A percentile compares a stretch with the other conserved stretches of the same genome.
Evolutionary conservation across 345 rosid genomes (phyloP).

Genomic region (Turnera subulata): DNA sequence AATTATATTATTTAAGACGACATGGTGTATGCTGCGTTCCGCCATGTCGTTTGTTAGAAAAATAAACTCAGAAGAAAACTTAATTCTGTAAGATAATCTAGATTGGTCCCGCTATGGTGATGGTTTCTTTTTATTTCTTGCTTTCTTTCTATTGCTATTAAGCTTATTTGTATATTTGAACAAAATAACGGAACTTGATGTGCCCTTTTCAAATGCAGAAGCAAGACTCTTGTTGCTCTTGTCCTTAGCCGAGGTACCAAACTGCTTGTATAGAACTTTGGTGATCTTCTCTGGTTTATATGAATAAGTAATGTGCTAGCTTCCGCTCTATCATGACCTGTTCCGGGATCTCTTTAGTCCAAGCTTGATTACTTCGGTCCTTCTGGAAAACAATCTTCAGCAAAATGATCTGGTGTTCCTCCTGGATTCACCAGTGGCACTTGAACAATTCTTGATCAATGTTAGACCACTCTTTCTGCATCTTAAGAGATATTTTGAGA

Average conservation of each 20-base stretch:
- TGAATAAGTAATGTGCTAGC: conserved; percentile 29
- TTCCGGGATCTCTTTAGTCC: conserved; percentile 57
- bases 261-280: conserved; percentile 1
- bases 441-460: conserved; percentile 39
- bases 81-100: too few relatives aligned
- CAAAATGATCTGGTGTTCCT: conserved; percentile 36
- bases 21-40: too few relatives aligned
- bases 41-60: too few relatives aligned
- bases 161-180: too few relatives aligned
- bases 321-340: conserved; percentile 61
- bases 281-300: not conserved
- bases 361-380: conserved; percentile 64
- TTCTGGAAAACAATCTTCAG: conserved; percentile 32
- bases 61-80: too few relatives aligned
- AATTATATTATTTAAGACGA: too few relatives aligned
- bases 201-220: conserved; percentile 38
- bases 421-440: conserved; percentile 36
- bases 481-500: conserved; percentile 49
- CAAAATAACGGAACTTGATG: too few relatives aligned
- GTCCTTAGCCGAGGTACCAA: conserved; percentile 66
- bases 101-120: too few relatives aligned
- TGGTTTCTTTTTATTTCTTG: too few relatives aligned
- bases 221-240: conserved; percentile 49
- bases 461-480: conserved; percentile 49
- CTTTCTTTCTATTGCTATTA: too few relatives aligned